phyloP scores from a whole-genome alignment of 306 rosid genomes.

The Hippophae rhamnoides region DNA sequence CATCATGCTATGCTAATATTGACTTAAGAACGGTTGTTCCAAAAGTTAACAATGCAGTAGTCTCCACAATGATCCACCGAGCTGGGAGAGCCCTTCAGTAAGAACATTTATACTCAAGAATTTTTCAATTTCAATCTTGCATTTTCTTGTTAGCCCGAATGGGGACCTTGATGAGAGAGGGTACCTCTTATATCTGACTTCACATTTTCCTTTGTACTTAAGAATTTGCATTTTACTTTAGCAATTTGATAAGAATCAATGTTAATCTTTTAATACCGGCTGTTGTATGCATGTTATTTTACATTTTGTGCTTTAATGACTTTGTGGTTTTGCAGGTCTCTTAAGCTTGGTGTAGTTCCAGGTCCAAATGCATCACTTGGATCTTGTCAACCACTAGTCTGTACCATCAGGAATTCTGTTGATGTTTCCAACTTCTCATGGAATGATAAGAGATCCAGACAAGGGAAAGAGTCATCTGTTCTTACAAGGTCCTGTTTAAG shows the following conservation, averaged over 20 bases:
- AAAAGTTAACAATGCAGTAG: constrained; percentile 90
- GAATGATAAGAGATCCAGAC: constrained; percentile 93
- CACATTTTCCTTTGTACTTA: not conserved
- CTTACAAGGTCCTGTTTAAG: constrained; percentile 87
- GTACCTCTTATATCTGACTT: not conserved
- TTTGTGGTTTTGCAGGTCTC: constrained; percentile 52
- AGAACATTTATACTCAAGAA: constrained; percentile 12
- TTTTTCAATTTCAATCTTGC: not conserved
- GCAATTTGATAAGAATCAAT: constrained; percentile 3
- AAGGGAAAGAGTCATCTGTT: constrained; percentile 87
- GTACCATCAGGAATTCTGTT: constrained; percentile 54
- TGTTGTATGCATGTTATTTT: constrained; percentile 2
- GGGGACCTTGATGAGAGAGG: not conserved
- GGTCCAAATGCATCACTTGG: constrained; percentile 50
- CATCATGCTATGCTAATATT: constrained; percentile 72
- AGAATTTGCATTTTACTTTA: not conserved
- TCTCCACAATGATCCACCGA: constrained; percentile 86
- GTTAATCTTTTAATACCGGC: no score
- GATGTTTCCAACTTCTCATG: constrained; percentile 79
- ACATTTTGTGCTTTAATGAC: constrained; percentile 12
- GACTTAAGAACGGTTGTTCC: constrained; percentile 77
- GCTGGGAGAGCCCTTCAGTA: constrained; percentile 87
- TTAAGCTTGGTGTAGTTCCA: constrained; percentile 85
- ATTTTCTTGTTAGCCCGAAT: not conserved
- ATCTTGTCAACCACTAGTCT: constrained; percentile 66